These are phyloP conservation scores for Pichia phayaonensis DNA, from an alignment of 805 yeast genomes.

Conservation along the genomic window DNA sequence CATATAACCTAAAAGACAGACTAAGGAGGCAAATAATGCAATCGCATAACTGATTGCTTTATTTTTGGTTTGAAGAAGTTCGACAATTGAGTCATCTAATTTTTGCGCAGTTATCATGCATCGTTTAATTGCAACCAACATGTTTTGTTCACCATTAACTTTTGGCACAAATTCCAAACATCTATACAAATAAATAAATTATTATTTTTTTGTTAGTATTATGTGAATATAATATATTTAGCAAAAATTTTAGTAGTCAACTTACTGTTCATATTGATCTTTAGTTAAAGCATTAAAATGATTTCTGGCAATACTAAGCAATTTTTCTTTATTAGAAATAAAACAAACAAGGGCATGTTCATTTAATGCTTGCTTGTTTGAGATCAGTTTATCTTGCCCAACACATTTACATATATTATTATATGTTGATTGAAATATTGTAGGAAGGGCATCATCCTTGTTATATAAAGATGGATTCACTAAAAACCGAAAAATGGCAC, in stretches of 20 bases:
- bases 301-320: not conserved
- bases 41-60: not conserved
- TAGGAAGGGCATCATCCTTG: not conserved
- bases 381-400: not conserved
- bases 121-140: not conserved
- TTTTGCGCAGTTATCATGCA: not conserved
- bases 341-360: not conserved
- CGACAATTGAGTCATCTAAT: not conserved
- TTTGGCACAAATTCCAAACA: conserved; percentile 6
- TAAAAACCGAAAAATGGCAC: not conserved
- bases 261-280: conserved; percentile 3
- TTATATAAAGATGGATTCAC: not conserved
- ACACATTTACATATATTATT: conserved; percentile 3
- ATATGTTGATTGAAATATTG: not conserved
- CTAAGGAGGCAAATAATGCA: too few relatives aligned
- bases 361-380: not conserved
- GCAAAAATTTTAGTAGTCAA: not conserved
- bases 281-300: not conserved
- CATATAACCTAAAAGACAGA: not conserved
- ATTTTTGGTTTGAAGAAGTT: not conserved
- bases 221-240: too few relatives aligned
- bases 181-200: not conserved
- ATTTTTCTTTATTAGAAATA: not conserved
- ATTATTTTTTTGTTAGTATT: conserved; percentile 1
- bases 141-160: not conserved